Base-by-base conservation (phyloP, 768 basidiomycete genomes). In the Postia placenta region DNA sequence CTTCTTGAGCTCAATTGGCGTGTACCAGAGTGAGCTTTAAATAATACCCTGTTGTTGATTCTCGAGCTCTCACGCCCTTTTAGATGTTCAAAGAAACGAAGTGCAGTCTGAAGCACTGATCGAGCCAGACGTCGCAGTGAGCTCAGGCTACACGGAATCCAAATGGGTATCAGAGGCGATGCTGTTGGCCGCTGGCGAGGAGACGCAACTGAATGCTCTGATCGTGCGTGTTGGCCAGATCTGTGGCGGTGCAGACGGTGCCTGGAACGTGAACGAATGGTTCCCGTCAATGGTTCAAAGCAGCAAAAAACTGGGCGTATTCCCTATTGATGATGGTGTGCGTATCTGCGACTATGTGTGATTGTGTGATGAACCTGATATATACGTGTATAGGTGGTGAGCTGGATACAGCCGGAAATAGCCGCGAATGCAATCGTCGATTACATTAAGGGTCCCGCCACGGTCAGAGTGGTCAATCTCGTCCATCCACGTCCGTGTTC, bases 181-280 rank as follows among this genome's bases (percentile, higher is more conserved):
- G 25, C 54, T 74, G 9, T 45, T 56, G 19, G 48, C 36, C 1
- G 73, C 69, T 1, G 54, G 58, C 1, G 49, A 64, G 20, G 17
- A 35, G 11, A 68, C 70, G 1, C 28, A 55, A 0, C 52, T 76
- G 6, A 50, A 50, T 2, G 52, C 67, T 1, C 44, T 68, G 15
- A 62, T 69, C 6, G 67, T 75, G 1, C 69, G 75, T 3, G 61
- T 74, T n/a, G 76, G 74, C 2, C 75, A 76, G 59, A 55, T 76
- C 2, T 62, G 62, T 23, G 75, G 75, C 2, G 64, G 60, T 6
- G n/a, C 37, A 9, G 71, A 69, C 47, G 74, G 75, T 0, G 55
- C 55, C 15, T 77, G 75, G 75, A 73, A 68, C 50, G 49, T 60
- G 6, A 74, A 48, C 2, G 74, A 78, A 49, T 78, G 75, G 75